Conservation (phyloP, 345 rosid species). For the Pseudoturritis turrita region DNA sequence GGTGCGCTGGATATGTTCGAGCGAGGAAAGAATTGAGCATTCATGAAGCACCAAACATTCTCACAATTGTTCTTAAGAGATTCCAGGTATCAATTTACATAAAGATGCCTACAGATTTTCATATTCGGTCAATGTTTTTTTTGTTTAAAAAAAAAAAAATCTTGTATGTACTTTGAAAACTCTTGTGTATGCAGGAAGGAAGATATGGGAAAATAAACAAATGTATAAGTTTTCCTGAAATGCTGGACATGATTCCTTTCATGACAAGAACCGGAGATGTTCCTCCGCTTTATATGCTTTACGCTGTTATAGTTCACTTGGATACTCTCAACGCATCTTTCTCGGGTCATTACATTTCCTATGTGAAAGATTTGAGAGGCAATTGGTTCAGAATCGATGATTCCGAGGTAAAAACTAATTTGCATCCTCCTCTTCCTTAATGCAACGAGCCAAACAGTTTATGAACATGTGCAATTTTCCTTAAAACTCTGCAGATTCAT, state of each 20-base stretch:
- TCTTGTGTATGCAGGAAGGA: conserved; percentile 55
- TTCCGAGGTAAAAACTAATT: conserved; percentile 45
- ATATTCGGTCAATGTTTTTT: neutral
- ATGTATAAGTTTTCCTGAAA: conserved; percentile 71
- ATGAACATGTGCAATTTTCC: neutral
- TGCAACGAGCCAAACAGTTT: neutral
- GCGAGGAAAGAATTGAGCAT: conserved; percentile 78
- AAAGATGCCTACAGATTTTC: neutral
- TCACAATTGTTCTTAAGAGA: conserved; percentile 85
- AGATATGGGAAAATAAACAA: conserved; percentile 72
- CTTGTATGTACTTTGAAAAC: neutral
- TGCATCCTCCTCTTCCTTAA: neutral
- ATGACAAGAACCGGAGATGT: conserved; percentile 65
- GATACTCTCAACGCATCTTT: conserved; percentile 81
- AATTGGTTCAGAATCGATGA: conserved; percentile 79
- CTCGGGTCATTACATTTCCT: conserved; percentile 80
- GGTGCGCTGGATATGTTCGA: conserved; percentile 72
- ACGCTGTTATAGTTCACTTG: conserved; percentile 78
- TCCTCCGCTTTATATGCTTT: conserved; percentile 76
- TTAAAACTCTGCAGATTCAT: conserved; percentile 46
- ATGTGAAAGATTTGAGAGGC: conserved; percentile 67
- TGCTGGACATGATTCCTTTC: conserved; percentile 79
- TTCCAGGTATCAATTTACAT: conserved; percentile 51
- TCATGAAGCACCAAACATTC: conserved; percentile 83
- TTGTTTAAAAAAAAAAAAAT: no score